Evolutionary conservation across 768 basidiomycete genomes (phyloP).

Genomic region (Boletus bicolor): DNA sequence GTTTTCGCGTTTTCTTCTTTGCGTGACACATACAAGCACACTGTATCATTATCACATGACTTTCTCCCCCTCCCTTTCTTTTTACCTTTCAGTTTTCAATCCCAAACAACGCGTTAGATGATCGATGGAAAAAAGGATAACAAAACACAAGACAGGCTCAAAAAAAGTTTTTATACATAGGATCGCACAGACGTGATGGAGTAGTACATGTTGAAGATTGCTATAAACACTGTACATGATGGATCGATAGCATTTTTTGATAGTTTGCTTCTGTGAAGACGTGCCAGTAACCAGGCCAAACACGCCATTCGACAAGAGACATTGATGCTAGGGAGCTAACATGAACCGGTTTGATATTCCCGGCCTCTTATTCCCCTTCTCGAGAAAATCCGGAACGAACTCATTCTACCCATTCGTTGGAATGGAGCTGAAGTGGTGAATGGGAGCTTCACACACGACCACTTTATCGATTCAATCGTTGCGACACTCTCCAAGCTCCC

Average conservation of each 20-base stretch:
- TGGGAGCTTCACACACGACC: no score
- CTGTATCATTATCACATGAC: background rate
- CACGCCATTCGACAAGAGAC: background rate
- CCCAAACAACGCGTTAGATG: background rate
- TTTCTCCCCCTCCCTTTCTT: no score
- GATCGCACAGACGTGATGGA: background rate
- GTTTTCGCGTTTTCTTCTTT: background rate
- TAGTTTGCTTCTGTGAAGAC: background rate
- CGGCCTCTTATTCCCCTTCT: no score
- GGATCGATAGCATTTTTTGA: background rate
- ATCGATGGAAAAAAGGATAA: background rate
- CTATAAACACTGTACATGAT: background rate
- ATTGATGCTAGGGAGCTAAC: background rate
- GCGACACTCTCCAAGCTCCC: no score
- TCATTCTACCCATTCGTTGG: no score
- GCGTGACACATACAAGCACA: background rate
- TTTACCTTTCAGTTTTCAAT: background rate
- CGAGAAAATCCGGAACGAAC: no score
- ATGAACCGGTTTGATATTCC: no score
- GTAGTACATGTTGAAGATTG: background rate
- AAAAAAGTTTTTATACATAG: background rate
- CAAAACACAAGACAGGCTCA: background rate
- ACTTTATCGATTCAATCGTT: no score
- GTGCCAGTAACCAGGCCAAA: constrained; percentile 1
- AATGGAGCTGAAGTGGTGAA: no score